A percentile compares a stretch with the other conserved stretches of the same genome.
Evolutionary conservation across 2,329 filamentous ascomycete genomes (phyloP).

Genomic region (Botrytis paeoniae): DNA sequence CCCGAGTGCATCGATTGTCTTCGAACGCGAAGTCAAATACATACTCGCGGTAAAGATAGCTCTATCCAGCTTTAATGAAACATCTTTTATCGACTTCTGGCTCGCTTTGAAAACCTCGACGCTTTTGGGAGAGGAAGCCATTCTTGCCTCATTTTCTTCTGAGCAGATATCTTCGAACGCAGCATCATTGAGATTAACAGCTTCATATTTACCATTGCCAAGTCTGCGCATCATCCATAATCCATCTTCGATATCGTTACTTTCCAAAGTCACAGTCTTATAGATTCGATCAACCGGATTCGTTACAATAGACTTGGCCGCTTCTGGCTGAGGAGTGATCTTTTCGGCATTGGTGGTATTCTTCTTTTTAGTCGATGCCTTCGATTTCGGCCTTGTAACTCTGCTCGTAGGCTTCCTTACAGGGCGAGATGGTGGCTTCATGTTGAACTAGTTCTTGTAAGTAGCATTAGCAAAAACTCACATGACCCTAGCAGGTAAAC

Average conservation of each 20-base stretch:
- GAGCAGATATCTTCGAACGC: constrained; percentile 20
- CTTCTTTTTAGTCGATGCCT: background rate
- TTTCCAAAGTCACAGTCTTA: constrained; percentile 20
- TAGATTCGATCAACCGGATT: constrained; percentile 21
- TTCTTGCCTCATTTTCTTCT: constrained; percentile 22
- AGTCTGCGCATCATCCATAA: constrained; percentile 25
- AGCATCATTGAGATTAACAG: constrained; percentile 23
- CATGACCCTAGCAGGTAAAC: background rate
- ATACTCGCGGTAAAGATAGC: constrained; percentile 26
- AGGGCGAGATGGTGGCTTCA: background rate
- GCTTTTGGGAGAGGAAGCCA: constrained; percentile 18
- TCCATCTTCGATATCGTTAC: constrained; percentile 24
- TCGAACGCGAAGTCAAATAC: background rate
- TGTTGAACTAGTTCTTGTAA: background rate
- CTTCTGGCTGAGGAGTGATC: background rate
- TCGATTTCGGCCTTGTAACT: background rate
- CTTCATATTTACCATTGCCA: constrained; percentile 24
- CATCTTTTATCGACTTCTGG: constrained; percentile 21
- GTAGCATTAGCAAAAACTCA: background rate
- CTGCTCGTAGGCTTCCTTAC: background rate
- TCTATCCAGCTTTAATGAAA: constrained; percentile 20
- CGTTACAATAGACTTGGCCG: background rate
- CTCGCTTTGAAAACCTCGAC: constrained; percentile 14
- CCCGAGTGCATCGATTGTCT: background rate
- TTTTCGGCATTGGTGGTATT: background rate